These are phyloP conservation scores for Rubia peregrina DNA, from an alignment of 305 asterid species.

Conservation along the genomic window DNA sequence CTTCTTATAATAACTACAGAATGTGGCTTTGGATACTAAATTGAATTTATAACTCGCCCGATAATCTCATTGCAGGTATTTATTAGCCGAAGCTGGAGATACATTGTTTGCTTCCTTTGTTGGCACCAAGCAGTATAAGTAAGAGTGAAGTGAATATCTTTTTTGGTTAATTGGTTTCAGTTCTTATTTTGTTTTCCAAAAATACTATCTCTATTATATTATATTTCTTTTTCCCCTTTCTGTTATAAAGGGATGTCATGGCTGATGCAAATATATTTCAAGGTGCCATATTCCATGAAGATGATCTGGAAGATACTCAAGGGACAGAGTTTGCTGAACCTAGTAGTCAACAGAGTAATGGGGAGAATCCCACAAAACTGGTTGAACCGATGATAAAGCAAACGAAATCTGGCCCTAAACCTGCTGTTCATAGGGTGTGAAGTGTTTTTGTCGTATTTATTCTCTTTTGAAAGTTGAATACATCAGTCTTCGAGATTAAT, in stretches of 20 bases:
- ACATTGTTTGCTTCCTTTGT: slow-evolving; percentile 94
- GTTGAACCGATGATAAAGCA: slow-evolving; percentile 44
- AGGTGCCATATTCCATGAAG: slow-evolving; percentile 98
- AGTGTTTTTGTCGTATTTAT: slow-evolving; percentile 16
- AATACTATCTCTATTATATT: slow-evolving; percentile 39
- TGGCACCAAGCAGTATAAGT: slow-evolving; percentile 98
- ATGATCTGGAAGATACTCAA: slow-evolving; percentile 37
- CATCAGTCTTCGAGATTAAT: slow-evolving; percentile 4
- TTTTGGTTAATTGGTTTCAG: slow-evolving; percentile 17
- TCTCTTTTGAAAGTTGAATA: slow-evolving; percentile 14
- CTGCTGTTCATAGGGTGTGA: slow-evolving; percentile 94
- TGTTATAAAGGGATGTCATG: slow-evolving; percentile 92
- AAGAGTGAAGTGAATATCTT: slow-evolving; percentile 24
- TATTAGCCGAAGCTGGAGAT: slow-evolving; percentile 95
- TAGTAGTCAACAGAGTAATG: slow-evolving; percentile 37
- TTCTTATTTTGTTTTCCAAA: slow-evolving; percentile 21
- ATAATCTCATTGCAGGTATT: slow-evolving; percentile 47
- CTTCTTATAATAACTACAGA: slow-evolving; percentile 9
- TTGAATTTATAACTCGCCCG: not conserved
- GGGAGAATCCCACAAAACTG: slow-evolving; percentile 35
- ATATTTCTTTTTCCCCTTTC: slow-evolving; percentile 45
- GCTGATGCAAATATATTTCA: slow-evolving; percentile 99
- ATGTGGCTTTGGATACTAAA: not conserved
- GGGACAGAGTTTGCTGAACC: slow-evolving; percentile 30
- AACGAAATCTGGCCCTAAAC: slow-evolving; percentile 49